Base-by-base conservation (phyloP, 345 rosid genomes). In the Populus pruinosa region DNA sequence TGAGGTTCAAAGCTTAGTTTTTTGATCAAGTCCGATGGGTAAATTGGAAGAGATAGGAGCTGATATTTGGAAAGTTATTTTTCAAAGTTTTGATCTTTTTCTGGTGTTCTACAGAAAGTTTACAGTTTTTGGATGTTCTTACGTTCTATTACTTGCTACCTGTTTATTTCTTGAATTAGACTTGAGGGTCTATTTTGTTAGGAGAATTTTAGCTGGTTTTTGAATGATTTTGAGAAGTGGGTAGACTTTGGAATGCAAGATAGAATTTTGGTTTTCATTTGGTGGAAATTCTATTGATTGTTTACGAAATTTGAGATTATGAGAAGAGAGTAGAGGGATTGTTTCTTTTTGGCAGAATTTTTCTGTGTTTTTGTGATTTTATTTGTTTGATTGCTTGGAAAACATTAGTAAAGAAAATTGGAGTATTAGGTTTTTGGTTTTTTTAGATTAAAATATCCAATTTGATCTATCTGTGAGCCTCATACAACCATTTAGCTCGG, bases 11-110 rank as follows among this genome's bases (percentile, higher is more conserved):
- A 55, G 23, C 18, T 69, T 27, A 16, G 25, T 38, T 41, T 78
- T 78, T 61, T 73, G 12, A 50, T 21, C 43, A 6, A 1, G 20
- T 80, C 73, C 36, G 75, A 86, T 85, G 91, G 89, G 80, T 71
- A 89, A 86, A 44, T 75, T 83, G 71, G 86, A 87, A 71, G 88
- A 88, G 73, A 82, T 85, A 80, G 89, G 83, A 64, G 82, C 82
- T 73, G 91, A 88, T 79, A 84, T 84, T 72, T 68, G 88, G 89
- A 87, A 65, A 77, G 73, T 16, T 14, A 27, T 69, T 47, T 43
- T 8, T 2, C 44, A 25, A 39, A 13, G 63, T 14, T 21, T 56
- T 43, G 0, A 16, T 74, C 8, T 8, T 27, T 44, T 59, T 50
- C 53, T 50, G 16, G 5, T 17, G 2, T 31, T 35, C n/a, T 9